phyloP scores from a whole-genome alignment of 2,329 filamentous ascomycete genomes.

The Talaromyces sp. region DNA sequence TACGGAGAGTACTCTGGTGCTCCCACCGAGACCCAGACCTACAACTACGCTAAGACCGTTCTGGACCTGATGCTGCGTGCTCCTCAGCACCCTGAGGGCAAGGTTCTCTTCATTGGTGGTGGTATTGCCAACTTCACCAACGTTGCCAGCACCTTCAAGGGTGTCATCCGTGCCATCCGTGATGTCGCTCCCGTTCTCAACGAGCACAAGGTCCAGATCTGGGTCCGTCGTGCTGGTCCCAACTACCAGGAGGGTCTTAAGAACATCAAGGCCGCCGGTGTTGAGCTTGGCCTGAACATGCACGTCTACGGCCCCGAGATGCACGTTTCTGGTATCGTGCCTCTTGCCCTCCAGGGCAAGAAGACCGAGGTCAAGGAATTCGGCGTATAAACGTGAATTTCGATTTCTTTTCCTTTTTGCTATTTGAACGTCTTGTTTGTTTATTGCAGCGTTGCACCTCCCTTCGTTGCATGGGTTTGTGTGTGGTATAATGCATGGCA shows the following conservation, averaged over 20 bases:
- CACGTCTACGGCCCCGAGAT: slow-evolving; percentile 81
- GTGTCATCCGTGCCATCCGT: slow-evolving; percentile 93
- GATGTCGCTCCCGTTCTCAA: slow-evolving; percentile 82
- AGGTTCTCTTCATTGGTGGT: slow-evolving; percentile 98
- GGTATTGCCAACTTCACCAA: slow-evolving; percentile 99
- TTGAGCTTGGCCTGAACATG: slow-evolving; percentile 95
- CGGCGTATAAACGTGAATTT: slow-evolving; percentile 36
- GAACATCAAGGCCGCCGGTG: slow-evolving; percentile 97
- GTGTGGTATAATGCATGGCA: slow-evolving; percentile 45
- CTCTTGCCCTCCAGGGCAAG: slow-evolving; percentile 75
- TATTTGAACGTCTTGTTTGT: slow-evolving; percentile 26
- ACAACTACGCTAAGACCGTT: slow-evolving; percentile 97
- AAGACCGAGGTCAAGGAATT: slow-evolving; percentile 65
- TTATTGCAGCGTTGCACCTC: slow-evolving; percentile 28
- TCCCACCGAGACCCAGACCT: slow-evolving; percentile 97
- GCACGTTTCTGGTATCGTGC: slow-evolving; percentile 94
- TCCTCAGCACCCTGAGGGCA: slow-evolving; percentile 81
- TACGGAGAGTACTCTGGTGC: slow-evolving; percentile 99
- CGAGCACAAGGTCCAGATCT: slow-evolving; percentile 98
- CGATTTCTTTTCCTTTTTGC: slow-evolving; percentile 28
- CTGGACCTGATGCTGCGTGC: slow-evolving; percentile 96
- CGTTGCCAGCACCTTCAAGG: slow-evolving; percentile 98
- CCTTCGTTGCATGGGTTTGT: slow-evolving; percentile 33
- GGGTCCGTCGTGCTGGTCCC: slow-evolving; percentile 86
- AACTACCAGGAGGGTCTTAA: slow-evolving; percentile 99